Evolutionary conservation across 768 basidiomycete species (phyloP), one percentile per base, ranked within the genome.

Genomic region (Chalciporus chontae): DNA sequence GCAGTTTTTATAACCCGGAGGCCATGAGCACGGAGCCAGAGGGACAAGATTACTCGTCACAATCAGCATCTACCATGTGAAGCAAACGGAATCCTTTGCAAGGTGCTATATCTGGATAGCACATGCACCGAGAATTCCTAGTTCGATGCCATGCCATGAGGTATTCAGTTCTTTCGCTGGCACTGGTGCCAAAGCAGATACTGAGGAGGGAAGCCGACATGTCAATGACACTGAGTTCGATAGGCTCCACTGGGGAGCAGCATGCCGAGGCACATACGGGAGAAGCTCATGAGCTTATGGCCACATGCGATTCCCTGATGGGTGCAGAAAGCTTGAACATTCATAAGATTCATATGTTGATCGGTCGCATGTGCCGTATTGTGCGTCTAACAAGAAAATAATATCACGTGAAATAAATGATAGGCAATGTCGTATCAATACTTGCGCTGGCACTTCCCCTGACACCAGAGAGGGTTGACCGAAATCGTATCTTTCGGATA

Each of bases 401-500:
- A 43, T 24, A 43, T 48, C 61, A 56, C 46, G 58, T 60, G 58
- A 40, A 24, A 19, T 6, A 34, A 26, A 32, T 37, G 42, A 38
- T 45, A 26, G 13, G n/a, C 23, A 21, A 40, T 17, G 26, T 38
- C 47, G 31, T 36, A 23, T 40, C 21, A 41, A 26, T 42, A 31
- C 42, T 45, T 23, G 8, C 26, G 47, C 32, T 47, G 32, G 38
- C 43, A 45, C 36, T 37, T 31, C 29, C 29, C 39, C 34, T 19
- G 32, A 41, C 36, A 38, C 38, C 34, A 40, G 54, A 50, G 42
- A 63, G 34, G n/a, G 37, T 21, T 21, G 56, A 49, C 51, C 46
- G 54, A 51, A 47, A 37, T 49, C 27, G 44, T 52, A 61, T 65
- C 53, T 59, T 55, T 64, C 44, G 50, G 51, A 41, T 26, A 39